Evolutionary conservation across 2,329 filamentous ascomycete genomes (phyloP), one percentile per base, ranked within the genome.

Genomic region (Lojkania enalia): DNA sequence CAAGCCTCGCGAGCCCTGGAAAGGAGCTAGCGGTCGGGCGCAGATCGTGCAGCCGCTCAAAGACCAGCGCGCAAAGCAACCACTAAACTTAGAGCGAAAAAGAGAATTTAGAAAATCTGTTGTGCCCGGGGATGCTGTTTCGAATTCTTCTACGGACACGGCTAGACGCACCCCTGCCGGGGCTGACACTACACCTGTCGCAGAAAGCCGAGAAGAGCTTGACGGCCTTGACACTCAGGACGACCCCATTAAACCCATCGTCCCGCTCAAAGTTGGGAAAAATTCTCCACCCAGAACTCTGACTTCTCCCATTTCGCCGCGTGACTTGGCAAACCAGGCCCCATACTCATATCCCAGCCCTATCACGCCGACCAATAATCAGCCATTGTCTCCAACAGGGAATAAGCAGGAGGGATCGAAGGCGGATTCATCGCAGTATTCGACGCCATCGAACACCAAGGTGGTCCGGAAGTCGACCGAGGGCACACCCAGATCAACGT

Each of bases 1-100:
- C 4, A 59, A 56, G 42, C 52, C 51, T 15, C 68, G 69, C 32
- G 71, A 74, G 41, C 74, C 83, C 45, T 90, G 87, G 87, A 85
- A 84, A 57, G 87, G 87, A 14, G 82, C 83, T 27, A 89, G 84
- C 63, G 87, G 87, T 20, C 81, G 87, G 52, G 77, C 78, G 31
- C 74, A 80, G 25, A 75, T 88, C 44, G 78, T 87, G 23, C 77
- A 78, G 33, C 83, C 86, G 3, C 78, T 88, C 27, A 78, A 75
- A 59, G 85, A 88, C 61, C 80, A 81, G 25, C 72, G 72, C 31
- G 71, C 74, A 46, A 78, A 77, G 12, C 70, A 78, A 45, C 80
- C 83, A n/a, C 68, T 86, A 31, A 77, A 71, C 48, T 72, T 86
- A 43, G 54, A 54, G 58, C 48, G 60, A 54, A 63, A 60, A 54